These are phyloP conservation scores for Lolium perenne DNA, from an alignment of 176 grass and related monocot genomes.

Conservation along the genomic window DNA sequence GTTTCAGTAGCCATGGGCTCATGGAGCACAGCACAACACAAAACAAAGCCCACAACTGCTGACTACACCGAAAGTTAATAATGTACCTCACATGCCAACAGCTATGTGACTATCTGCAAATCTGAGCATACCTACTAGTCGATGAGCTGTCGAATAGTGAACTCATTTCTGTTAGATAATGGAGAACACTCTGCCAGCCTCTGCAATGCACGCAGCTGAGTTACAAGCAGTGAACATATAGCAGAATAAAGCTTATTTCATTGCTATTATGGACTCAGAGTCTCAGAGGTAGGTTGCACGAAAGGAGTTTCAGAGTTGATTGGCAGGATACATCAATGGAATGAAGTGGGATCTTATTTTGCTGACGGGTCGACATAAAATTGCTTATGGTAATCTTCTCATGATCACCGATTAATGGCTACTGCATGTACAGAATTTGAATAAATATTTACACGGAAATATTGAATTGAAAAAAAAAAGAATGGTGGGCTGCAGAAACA, in stretches of 20 bases:
- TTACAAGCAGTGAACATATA: background rate
- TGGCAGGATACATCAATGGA: background rate
- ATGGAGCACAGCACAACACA: background rate
- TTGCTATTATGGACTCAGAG: constrained; percentile 1
- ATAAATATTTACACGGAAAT: constrained; percentile 75
- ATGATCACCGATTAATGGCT: constrained; percentile 34
- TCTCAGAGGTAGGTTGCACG: background rate
- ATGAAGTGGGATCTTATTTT: constrained; percentile 19
- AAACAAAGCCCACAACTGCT: background rate
- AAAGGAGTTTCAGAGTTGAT: constrained; percentile 5
- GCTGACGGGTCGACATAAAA: constrained; percentile 22
- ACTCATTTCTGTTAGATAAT: background rate
- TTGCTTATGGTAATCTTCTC: constrained; percentile 34
- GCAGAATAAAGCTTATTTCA: constrained; percentile 6
- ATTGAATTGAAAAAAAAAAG: constrained; percentile 52
- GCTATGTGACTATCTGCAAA: background rate
- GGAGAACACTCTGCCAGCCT: background rate
- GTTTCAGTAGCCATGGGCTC: constrained; percentile 5
- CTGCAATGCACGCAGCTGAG: background rate
- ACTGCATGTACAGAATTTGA: constrained; percentile 72
- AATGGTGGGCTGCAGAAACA: constrained; percentile 44
- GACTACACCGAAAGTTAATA: constrained; percentile 29
- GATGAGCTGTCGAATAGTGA: background rate
- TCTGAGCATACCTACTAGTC: background rate
- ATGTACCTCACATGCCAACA: constrained; percentile 31